Percentiles rank a stretch among this genome's conserved stretches.
Conservation (phyloP, 1,284 basidiomycete species). For the Cutaneotrichosporon sp. region DNA sequence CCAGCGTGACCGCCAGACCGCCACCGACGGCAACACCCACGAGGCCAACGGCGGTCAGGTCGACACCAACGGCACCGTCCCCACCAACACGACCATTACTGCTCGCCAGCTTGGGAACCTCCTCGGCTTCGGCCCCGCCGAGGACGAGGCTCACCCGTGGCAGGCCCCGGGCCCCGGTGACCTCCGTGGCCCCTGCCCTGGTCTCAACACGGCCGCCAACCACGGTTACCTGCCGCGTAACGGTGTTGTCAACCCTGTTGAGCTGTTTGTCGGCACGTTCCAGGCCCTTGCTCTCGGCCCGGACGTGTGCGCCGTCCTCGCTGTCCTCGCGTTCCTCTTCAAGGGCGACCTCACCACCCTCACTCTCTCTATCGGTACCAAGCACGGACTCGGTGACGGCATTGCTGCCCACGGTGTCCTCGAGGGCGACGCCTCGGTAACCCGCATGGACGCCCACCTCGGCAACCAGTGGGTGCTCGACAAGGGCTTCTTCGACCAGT, state of each 20-base stretch:
- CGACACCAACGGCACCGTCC: background rate
- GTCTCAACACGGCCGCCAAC: constrained; percentile 42
- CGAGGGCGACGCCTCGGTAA: constrained; percentile 21
- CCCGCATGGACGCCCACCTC: constrained; percentile 15
- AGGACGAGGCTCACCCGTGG: constrained; percentile 28
- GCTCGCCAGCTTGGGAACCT: background rate
- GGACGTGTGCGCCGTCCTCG: constrained; percentile 33
- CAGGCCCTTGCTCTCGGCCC: constrained; percentile 30
- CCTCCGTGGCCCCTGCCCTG: constrained; percentile 40
- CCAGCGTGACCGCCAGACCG: background rate
- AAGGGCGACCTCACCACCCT: constrained; percentile 32
- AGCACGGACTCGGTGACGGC: constrained; percentile 11
- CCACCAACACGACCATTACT: background rate
- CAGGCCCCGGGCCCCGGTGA: constrained; percentile 25
- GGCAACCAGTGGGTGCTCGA: constrained; percentile 11
- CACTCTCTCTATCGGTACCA: constrained; percentile 23
- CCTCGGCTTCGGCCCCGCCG: constrained; percentile 12
- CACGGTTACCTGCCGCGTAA: constrained; percentile 32
- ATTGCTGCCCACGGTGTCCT: constrained; percentile 14
- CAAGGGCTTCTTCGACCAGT: constrained; percentile 6
- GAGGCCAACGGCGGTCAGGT: background rate
- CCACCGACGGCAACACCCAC: constrained; percentile 4
- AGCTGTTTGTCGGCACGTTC: constrained; percentile 26
- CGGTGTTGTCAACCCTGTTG: constrained; percentile 34
- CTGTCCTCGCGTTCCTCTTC: constrained; percentile 25